Evolutionary conservation across 371 early-diverging fungal species (phyloP), one percentile per base, ranked within the genome.

Genomic region (Lichtheimia corymbifera): DNA sequence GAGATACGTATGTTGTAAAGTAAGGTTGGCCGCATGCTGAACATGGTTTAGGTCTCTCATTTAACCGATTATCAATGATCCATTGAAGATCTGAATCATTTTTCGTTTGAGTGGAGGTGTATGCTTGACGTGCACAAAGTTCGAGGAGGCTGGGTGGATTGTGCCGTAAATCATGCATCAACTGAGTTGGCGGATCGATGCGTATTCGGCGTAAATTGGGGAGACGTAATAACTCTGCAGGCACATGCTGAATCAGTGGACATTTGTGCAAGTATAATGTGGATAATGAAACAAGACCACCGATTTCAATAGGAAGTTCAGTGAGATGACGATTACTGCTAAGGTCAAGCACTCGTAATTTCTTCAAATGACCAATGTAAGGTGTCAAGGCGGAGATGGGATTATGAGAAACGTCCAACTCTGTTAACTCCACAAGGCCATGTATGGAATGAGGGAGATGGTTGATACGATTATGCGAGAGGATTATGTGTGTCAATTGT

Each of bases 11-110:
- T 3, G 74, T 64, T 24, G 91, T 87, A 71, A 93, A 93, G 63
- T 90, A 92, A 20, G 96, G 94, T 2, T 92, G 92, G 5, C 84
- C 82, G 73, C 97, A 97, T 67, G 88, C 91, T 9, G 93, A 77
- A 69, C 97, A 97, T 15, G 79, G 71, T 43, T 86, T 79, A 2
- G 87, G 89, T 13, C 76, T 71, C 11, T 35, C 11, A 9, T 35
- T 35, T 2, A 35, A 11, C 1, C 35, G 35, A 35, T 35, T 6
- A 2, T 35, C 11, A 11, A 35, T 35, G 11, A 35, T 35, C 35
- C 35, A 35, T 12, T 80, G 61, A 14, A 94, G 66, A 67, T 89
- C 90, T 6, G 70, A 54, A 59, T 80, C 79, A 3, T 90, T 56
- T 14, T 17, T 43, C 9, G 45, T 42, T 44, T 3, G n/a, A 50